Conservation (phyloP, 129 eudicot species). For the Ambrosia trifida region DNA sequence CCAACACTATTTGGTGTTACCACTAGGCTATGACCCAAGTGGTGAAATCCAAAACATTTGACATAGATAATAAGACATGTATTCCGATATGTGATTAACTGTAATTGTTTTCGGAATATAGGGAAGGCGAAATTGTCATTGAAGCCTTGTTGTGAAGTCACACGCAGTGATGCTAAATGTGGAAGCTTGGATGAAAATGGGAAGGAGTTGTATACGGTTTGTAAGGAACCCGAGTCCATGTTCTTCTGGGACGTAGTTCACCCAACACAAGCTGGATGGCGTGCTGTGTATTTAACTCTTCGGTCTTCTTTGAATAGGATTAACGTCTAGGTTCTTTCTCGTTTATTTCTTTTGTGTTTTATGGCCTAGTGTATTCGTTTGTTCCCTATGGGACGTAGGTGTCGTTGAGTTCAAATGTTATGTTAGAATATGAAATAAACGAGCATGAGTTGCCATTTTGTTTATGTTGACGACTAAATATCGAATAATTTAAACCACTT, state of each 20-base stretch:
- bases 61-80: no score
- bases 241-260: conserved; percentile 80
- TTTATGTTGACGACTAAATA: background rate
- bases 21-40: no score
- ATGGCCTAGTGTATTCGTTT: background rate
- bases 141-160: conserved; percentile 69
- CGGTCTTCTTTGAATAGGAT: conserved; percentile 45
- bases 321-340: conserved; percentile 17
- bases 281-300: conserved; percentile 44
- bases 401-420: conserved; percentile 1
- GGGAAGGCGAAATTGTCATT: conserved; percentile 59
- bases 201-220: conserved; percentile 49
- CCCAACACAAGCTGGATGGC: conserved; percentile 87
- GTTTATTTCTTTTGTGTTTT: conserved; percentile 7
- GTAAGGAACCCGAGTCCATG: conserved; percentile 52
- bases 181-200: conserved; percentile 59
- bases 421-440: conserved; percentile 27
- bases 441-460: conserved; percentile 3
- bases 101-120: conserved; percentile 15
- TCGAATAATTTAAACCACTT: background rate
- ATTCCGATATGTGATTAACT: no score
- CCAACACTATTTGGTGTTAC: no score
- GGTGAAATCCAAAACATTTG: no score
- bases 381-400: conserved; percentile 12
- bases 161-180: conserved; percentile 34